These are phyloP conservation scores for Salix brachista DNA, from an alignment of 345 rosid genomes.

Conservation along the genomic window DNA sequence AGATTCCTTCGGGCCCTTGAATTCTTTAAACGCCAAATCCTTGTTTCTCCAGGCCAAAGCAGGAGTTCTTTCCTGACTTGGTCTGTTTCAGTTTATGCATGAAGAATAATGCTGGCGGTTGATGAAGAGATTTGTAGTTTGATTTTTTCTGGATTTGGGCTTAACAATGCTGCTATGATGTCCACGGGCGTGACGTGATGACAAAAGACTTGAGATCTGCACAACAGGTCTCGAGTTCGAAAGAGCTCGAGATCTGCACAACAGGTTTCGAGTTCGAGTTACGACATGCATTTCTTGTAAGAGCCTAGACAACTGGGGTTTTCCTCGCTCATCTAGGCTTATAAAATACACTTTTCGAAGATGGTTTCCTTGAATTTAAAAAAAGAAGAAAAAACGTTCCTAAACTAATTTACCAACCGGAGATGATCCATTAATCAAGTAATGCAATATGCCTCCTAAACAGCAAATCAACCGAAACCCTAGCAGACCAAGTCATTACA, in stretches of 20 bases:
- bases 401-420: not conserved
- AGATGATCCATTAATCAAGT: not conserved
- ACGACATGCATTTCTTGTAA: no score
- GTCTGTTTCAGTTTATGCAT: not conserved
- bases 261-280: no score
- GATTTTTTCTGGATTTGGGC: not conserved
- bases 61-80: not conserved
- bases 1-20: not conserved
- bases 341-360: no score
- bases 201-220: no score
- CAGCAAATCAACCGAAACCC: not conserved
- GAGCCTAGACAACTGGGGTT: fast-evolving
- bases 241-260: no score
- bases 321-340: fast-evolving
- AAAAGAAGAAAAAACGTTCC: not conserved
- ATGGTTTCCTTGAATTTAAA: no score
- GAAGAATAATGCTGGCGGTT: not conserved
- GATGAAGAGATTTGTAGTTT: not conserved
- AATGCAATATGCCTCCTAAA: not conserved
- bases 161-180: not conserved
- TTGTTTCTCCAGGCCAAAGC: not conserved
- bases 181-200: no score
- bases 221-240: no score
- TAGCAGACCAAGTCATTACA: not conserved
- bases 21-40: not conserved